Base-by-base conservation (phyloP, 768 basidiomycete species). In the Sporobolomyces pararoseus region DNA sequence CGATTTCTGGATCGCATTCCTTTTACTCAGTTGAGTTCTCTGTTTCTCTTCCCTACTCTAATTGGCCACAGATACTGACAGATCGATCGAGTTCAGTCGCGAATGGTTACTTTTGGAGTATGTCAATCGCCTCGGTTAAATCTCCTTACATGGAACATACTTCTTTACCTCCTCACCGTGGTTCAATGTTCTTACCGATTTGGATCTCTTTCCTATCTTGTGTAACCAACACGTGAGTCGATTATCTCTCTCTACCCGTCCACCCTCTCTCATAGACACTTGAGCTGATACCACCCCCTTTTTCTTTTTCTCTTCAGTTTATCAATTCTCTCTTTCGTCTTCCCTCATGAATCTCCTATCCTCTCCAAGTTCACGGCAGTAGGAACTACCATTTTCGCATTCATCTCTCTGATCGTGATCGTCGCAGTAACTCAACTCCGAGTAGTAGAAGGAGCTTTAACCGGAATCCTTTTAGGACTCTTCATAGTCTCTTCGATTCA, bases 391-490 rank as follows among this genome's bases (percentile, higher is more conserved):
- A 6, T 65, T 46, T 58, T 64, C 39, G 57, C 63, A 2, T 49
- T 68, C 44, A 2, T 63, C 21, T 23, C 58, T 13, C 63, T 74
- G 51, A 70, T 74, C 69, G 37, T 74, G 63, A 25, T 37, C 53
- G 19, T 74, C 53, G 37, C 63, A 9, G 73, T 74, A 21, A 66
- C 65, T 6, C 73, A 67, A n/a, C 69, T 74, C 7, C 73, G 73
- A 49, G 62, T 57, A 46, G 55, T 65, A 62, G 73, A 74, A 23
- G 59, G 59, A 12, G 59, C 50, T 7, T 66, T 74, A 42, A 69
- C 64, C 29, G 50, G 60, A 27, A 46, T 74, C 59, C 58, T 68
- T 53, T 52, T 74, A 47, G 63, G 52, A 2, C 66, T 74, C 59
- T 50, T 59, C 31, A 61, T 71, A 58, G 57, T 59, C 46, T 65